phyloP scores from a whole-genome alignment of 768 basidiomycete species.

The Amylocystis lapponica region DNA sequence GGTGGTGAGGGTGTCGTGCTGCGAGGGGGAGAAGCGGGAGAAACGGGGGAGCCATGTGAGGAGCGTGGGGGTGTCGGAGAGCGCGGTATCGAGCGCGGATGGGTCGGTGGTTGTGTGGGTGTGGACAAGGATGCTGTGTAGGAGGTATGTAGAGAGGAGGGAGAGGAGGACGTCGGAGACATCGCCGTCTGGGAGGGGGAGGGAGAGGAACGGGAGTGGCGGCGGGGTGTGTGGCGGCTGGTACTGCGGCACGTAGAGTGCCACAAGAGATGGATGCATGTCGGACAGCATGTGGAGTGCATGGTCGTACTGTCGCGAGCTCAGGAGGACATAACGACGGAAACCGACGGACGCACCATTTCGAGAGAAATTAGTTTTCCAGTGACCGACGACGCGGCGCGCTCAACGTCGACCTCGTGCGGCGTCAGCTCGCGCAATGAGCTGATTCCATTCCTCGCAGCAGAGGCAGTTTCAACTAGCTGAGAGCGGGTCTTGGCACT shows the following conservation, averaged over 20 bases:
- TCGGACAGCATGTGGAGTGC: constrained; percentile 41
- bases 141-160: constrained; percentile 55
- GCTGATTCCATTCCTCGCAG: constrained; percentile 40
- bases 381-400: constrained; percentile 61
- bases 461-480: constrained; percentile 29
- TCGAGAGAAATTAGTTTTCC: constrained; percentile 65
- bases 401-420: constrained; percentile 60
- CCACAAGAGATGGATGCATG: constrained; percentile 40
- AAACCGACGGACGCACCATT: constrained; percentile 51
- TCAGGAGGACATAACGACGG: neutral
- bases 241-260: constrained; percentile 15
- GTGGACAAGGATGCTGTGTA: constrained; percentile 45
- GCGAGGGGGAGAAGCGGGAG: constrained; percentile 41
- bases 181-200: constrained; percentile 37
- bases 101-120: constrained; percentile 19
- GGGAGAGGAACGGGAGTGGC: constrained; percentile 30
- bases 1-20: constrained; percentile 52
- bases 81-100: constrained; percentile 24
- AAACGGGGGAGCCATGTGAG: constrained; percentile 49
- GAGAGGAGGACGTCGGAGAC: constrained; percentile 35
- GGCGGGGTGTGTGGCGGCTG: neutral
- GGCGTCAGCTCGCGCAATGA: constrained; percentile 41
- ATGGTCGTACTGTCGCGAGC: neutral
- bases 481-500: constrained; percentile 25
- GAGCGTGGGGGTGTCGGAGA: constrained; percentile 33